Base-by-base conservation (phyloP, 805 yeast species). In the Yamadazyma endophytica region DNA sequence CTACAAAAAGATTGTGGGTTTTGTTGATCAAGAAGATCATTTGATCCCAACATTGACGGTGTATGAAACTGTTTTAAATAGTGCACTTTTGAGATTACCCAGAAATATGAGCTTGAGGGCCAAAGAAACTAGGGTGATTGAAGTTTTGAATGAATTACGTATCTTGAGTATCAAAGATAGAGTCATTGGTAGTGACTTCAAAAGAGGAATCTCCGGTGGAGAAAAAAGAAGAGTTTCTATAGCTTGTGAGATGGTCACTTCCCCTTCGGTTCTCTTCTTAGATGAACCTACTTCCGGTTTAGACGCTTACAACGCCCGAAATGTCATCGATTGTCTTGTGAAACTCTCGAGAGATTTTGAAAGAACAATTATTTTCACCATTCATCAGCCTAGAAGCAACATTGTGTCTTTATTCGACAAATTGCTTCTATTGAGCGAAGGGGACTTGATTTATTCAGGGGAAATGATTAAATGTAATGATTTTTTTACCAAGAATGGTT, bases 361-460 rank as follows among this genome's bases (percentile, higher is more conserved):
- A 38, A 77, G 97, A 52, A 90, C 98, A 0, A 78, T 92, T 29
- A 76, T 92, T 2, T 82, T 92, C 53, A 87, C 98, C 0, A 92
- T 92, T 43, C 98, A 92, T 61, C 98, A 92, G 54, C 98, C 98
- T 8, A 73, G 98, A 50, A 85, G 96, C 35, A 92, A 92, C 50
- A 90, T 92, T 53, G 97, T 92, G 20, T 80, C 96, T 0, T 61
- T 86, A 35, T 92, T 92, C 56, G 96, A 90, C 51, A 80, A 81
- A 46, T 69, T 92, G 29, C 57, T 90, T 2, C 63, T 92, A 29
- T 66, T 92, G 32, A 82, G 96, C 16, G 82, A 82, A 41, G 97
- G 98, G 38, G 78, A 79, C 42, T 63, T 87, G 54, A 81, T 89
- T 2, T 92, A 83, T 51, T 85, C 96, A 0, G 98, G 98, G 12